A percentile compares a stretch with the other conserved stretches of the same genome.
Conservation (phyloP, 495 filamentous ascomycete genomes). For the Neurospora sp. region DNA sequence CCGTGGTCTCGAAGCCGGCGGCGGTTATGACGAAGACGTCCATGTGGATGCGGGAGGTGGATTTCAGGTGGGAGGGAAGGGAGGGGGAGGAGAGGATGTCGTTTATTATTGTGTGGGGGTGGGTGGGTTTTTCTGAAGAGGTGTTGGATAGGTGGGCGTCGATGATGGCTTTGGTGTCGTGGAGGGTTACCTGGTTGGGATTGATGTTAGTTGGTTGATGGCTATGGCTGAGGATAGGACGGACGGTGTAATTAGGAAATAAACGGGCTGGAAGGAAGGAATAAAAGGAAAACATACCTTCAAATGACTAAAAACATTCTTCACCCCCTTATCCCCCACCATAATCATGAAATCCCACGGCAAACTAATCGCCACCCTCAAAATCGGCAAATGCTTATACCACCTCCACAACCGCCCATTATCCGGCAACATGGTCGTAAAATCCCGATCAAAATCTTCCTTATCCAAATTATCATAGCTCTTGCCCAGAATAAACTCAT, state of each 20-base stretch:
- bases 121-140: background rate
- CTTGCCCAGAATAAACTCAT: slow-evolving; percentile 19
- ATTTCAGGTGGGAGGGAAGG: slow-evolving; percentile 18
- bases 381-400: slow-evolving; percentile 17
- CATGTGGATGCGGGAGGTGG: slow-evolving; percentile 9
- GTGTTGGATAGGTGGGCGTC: background rate
- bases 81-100: slow-evolving; percentile 15
- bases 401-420: slow-evolving; percentile 16
- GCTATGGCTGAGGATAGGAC: background rate
- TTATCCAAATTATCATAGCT: slow-evolving; percentile 16
- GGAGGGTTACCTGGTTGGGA: background rate
- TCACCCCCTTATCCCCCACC: slow-evolving; percentile 9
- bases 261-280: too few species aligned
- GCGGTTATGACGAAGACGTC: slow-evolving; percentile 15
- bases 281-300: slow-evolving; percentile 4
- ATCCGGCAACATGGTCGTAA: slow-evolving; percentile 6
- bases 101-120: slow-evolving; percentile 14
- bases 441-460: slow-evolving; percentile 16
- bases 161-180: too few species aligned
- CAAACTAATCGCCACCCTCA: slow-evolving; percentile 15
- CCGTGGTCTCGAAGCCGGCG: slow-evolving; percentile 21
- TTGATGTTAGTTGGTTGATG: slow-evolving; percentile 1
- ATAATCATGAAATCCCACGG: slow-evolving; percentile 15
- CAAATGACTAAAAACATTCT: slow-evolving; percentile 15
- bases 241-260: background rate